phyloP scores from a whole-genome alignment of 345 rosid species.

The Eucalyptus regnans region DNA sequence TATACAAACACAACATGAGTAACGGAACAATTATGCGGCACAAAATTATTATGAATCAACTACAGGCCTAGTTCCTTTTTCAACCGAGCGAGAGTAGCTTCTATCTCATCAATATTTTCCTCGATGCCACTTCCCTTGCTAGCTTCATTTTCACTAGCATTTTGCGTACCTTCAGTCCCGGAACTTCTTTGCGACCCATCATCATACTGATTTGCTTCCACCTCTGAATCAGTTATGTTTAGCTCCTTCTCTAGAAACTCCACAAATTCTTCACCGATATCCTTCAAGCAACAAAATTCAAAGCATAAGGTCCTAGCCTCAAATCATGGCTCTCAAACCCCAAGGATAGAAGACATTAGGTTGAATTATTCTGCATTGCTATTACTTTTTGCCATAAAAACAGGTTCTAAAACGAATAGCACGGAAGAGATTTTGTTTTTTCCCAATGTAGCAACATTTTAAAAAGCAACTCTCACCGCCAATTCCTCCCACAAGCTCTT shows the following conservation, averaged over 20 bases:
- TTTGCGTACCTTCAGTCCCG: constrained; percentile 3
- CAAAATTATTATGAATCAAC: background rate
- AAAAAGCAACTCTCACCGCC: constrained; percentile 33
- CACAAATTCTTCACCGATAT: constrained; percentile 90
- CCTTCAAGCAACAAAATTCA: constrained; percentile 21
- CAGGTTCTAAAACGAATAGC: background rate
- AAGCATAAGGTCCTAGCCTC: background rate
- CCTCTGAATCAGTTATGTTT: constrained; percentile 46
- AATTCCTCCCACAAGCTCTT: constrained; percentile 98
- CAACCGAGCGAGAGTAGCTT: constrained; percentile 77
- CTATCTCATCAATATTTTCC: constrained; percentile 75
- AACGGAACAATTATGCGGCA: background rate
- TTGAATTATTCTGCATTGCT: background rate
- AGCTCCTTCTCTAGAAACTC: constrained; percentile 88
- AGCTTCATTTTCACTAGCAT: constrained; percentile 3
- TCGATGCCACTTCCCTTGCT: constrained; percentile 41
- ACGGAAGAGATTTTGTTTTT: background rate
- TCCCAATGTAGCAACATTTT: background rate
- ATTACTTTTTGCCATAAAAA: background rate
- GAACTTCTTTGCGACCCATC: constrained; percentile 2
- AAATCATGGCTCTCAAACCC: background rate
- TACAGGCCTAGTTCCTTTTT: constrained; percentile 85
- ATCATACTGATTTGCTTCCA: constrained; percentile 1
- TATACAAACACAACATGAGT: background rate
- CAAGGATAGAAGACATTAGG: background rate